Evolutionary conservation across 148 eudicot species (phyloP).

Genomic region (Cornus florida): DNA sequence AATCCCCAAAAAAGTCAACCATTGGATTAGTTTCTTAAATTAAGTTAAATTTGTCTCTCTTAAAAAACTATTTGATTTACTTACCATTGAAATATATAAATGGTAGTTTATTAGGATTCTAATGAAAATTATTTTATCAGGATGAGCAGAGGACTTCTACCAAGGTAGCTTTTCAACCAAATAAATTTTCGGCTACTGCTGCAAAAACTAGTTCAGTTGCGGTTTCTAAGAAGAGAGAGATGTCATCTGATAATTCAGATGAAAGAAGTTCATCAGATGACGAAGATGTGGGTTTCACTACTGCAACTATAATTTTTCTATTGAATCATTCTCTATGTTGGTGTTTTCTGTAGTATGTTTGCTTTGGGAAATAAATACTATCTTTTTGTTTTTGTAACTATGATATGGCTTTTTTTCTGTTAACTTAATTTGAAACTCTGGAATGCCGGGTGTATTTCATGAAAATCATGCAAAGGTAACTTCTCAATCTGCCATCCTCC

Average conservation of each 20-base stretch:
- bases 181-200: constrained; percentile 12
- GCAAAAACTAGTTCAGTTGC: constrained; percentile 18
- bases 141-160: constrained; percentile 2
- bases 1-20: no score
- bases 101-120: not conserved
- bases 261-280: constrained; percentile 26
- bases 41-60: no score
- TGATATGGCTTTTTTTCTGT: no score
- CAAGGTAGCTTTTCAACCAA: constrained; percentile 5
- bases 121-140: not conserved
- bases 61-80: no score
- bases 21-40: no score
- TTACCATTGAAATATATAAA: not conserved
- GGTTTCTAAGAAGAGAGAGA: constrained; percentile 20
- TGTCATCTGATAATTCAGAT: constrained; percentile 31
- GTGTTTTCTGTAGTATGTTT: no score
- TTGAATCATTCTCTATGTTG: no score
- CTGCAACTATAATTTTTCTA: not conserved
- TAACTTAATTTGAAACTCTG: constrained; percentile 10
- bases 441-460: no score
- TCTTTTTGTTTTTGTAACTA: no score
- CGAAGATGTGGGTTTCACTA: constrained; percentile 19
- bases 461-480: constrained; percentile 10
- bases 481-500: constrained; percentile 1
- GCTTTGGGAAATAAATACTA: no score